Evolutionary conservation across 164 flowering plant genomes (phyloP).

Genomic region (Annona cherimola): DNA sequence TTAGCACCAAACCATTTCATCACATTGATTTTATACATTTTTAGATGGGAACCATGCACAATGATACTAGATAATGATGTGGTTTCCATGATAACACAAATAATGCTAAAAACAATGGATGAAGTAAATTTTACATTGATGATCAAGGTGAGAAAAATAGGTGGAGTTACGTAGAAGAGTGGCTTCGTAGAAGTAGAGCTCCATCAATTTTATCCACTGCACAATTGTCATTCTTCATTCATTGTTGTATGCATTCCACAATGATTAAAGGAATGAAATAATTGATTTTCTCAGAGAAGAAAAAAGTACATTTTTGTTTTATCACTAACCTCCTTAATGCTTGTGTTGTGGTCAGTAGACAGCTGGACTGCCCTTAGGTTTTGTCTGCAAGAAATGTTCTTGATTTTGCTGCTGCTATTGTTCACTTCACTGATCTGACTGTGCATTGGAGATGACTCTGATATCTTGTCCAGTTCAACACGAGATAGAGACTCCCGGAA

Average conservation of each 20-base stretch:
- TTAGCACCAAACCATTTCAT: no score
- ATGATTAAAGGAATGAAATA: not conserved
- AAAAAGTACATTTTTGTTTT: not conserved
- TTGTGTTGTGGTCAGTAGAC: slow-evolving; percentile 62
- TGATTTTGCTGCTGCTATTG: slow-evolving; percentile 35
- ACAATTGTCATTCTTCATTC: not conserved
- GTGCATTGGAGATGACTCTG: slow-evolving; percentile 56
- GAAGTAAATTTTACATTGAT: no score
- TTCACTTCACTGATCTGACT: slow-evolving; percentile 31
- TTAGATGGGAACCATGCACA: no score
- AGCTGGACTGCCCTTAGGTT: slow-evolving; percentile 60
- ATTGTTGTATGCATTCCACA: not conserved
- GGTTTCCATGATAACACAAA: no score
- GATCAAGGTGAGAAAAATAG: no score
- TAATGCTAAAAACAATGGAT: no score
- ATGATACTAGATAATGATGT: no score
- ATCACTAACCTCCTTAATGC: slow-evolving; percentile 44
- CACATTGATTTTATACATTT: no score
- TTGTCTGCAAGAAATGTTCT: slow-evolving; percentile 39
- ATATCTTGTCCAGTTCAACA: slow-evolving; percentile 54
- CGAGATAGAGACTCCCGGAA: slow-evolving; percentile 51
- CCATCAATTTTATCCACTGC: not conserved
- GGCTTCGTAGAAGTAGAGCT: no score
- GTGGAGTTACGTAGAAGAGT: no score
- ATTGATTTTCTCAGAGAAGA: not conserved